phyloP scores from a whole-genome alignment of 208 protist species.

The Acanthamoeba royreba region DNA sequence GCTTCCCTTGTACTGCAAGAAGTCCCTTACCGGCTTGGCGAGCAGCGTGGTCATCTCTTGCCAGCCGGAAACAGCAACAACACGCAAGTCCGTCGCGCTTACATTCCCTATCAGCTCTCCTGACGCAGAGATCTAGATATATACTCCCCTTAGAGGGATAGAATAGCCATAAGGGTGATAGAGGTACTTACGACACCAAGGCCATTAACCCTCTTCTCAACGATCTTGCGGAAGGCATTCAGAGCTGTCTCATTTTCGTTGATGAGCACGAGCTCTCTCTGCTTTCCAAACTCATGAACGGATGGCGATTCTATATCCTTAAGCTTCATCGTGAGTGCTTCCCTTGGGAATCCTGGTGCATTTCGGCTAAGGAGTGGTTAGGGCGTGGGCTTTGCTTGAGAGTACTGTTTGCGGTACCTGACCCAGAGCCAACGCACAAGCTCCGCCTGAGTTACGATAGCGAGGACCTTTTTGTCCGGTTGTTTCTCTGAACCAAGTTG shows the following conservation, averaged over 20 bases:
- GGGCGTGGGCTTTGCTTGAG: too few species aligned
- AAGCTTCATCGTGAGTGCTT: not conserved
- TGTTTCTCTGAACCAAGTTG: not conserved
- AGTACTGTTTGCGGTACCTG: not conserved
- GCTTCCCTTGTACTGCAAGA: slow-evolving; percentile 21
- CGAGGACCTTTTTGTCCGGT: slow-evolving; percentile 17
- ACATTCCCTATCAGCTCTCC: not conserved
- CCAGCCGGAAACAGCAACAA: not conserved
- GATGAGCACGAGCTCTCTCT: not conserved
- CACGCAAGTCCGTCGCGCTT: not conserved
- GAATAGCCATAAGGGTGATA: not conserved
- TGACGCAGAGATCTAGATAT: not conserved
- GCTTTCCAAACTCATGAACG: not conserved
- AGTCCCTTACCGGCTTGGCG: not conserved
- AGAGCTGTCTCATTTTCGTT: not conserved
- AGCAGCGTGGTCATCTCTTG: not conserved
- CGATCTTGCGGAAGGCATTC: not conserved
- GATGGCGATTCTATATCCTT: not conserved
- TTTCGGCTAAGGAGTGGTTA: not conserved
- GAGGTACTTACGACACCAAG: not conserved
- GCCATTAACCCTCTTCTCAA: not conserved
- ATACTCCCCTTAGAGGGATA: not conserved
- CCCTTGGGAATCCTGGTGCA: not conserved
- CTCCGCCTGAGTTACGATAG: slow-evolving; percentile 26
- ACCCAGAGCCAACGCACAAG: slow-evolving; percentile 26